Base-by-base conservation (phyloP, 176 grass and related monocot genomes). In the Triticum monococcum region DNA sequence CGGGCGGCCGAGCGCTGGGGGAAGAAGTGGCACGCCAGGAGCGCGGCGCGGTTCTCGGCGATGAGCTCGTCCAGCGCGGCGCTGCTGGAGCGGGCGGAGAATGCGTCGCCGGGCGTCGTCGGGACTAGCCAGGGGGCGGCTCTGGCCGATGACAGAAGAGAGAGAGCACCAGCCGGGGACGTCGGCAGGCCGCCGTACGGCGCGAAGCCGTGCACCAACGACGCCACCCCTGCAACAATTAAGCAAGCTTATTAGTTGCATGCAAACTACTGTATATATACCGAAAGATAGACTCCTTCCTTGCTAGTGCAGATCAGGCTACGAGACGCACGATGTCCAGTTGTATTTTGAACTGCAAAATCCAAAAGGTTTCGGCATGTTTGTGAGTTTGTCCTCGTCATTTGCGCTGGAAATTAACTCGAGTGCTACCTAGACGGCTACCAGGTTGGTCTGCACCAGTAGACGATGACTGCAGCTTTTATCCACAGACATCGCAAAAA, bases 11-110 rank as follows among this genome's bases (percentile, higher is more conserved):
- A 40, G n/a, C 64, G 88, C 32, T 91, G 89, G 26, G 71, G 26
- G 73, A 91, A 91, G 59, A 89, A 83, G 72, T 95, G 93, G 61
- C 90, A 89, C 2, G 93, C 66, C 18, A 92, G 81, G n/a, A 95
- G 76, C 1, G 96, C 84, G 0, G 91, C 91, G 17, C 92, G 96
- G 93, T 98, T 96, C 87, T 98, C 91, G 1, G 93, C 90, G 37
- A 98, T 98, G 68, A 98, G 93, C 73, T 94, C 93, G 9, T 88
- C 88, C 46, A 98, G 90, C 9, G 96, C 93, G 5, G 96, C 93
- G 43, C 91, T 90, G 46, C 91, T 90, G 46, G 94, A 92, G 69
- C 83, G 83, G 17, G 88, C 62, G 43, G 90, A 87, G 87, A 94
- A 77, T 9, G 22, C 75, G 69, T 90, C 89, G 14, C 45, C 41